Base-by-base conservation (phyloP, 2,329 filamentous ascomycete species). In the Botrytis medusae region DNA sequence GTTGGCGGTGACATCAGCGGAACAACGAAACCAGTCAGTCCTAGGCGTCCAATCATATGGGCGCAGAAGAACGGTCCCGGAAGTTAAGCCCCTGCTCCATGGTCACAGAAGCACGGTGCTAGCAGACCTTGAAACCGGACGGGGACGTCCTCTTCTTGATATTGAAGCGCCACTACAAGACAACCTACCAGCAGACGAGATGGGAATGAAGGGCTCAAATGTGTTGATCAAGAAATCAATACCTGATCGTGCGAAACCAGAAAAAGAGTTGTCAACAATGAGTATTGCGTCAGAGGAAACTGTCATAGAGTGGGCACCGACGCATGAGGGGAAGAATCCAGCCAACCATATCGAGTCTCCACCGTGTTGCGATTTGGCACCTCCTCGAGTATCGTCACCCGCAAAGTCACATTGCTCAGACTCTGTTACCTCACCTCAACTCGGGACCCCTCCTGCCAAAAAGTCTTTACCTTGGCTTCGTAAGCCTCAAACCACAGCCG, bases 1-100 rank as follows among this genome's bases (percentile, higher is more conserved):
- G 1, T 82, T 90, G 68, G 87, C 87, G 2, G 85, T 90, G 1
- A 89, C 88, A 18, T 88, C 88, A 75, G 82, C 75, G 74, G 87
- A 85, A 76, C 85, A 84, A 79, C 73, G 68, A 32, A 60, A 73
- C 40, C 42, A 60, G 48, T 29, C 29, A 25, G 2, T 32, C 18
- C 8, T 29, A 20, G 37, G 22, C 29, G 29, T 67, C 10, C 40
- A 57, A n/a, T 6, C n/a, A 32, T 46, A 64, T 29, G 22, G 59
- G 46, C 61, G 70, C 14, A 67, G 72, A 48, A 72, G 42, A 16
- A 72, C 69, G 4, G 72, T 74, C n/a, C 67, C 71, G 10, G 73
- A 70, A 62, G 32, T 68, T 10, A 61, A 64, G 25, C 69, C 65
- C 29, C 46, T 67, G 34, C 65, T 61, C 25, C 40, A 63, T 25